Evolutionary conservation across 2,329 filamentous ascomycete species (phyloP), one percentile per base, ranked within the genome.

Genomic region (Epichloe aotearoae): DNA sequence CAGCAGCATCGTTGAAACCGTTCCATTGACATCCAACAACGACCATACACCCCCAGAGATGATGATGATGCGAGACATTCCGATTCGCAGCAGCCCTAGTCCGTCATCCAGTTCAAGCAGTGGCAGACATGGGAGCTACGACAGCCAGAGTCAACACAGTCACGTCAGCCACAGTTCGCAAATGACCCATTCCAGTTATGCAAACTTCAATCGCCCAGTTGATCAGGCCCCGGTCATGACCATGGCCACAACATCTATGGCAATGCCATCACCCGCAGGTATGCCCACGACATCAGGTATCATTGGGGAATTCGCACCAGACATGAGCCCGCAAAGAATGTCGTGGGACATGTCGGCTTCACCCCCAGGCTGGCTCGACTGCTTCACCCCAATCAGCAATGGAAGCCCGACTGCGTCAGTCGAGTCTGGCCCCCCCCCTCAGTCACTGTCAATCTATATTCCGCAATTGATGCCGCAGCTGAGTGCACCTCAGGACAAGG

Each of bases 391-490:
- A 20, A 49, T 54, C 44, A 62, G 61, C 53, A 57, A 54, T 38
- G 57, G 52, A 40, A 59, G 58, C 43, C 54, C 61, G 3, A 50
- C 53, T n/a, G 55, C 58, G 2, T 57, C 57, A 15, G 26, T 56
- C 26, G 57, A 60, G 15, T 56, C 54, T 3, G 46, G 46, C 3
- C 49, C 55, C 46, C 4, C 49, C 55, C 39, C 19, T 4, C 52
- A 46, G 12, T 58, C 60, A 2, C 55, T 65, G 37, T 62, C 59
- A 2, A 46, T 63, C 15, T 64, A 64, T 45, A 53, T 63, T 2
- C 62, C 61, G 12, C 61, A 60, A 30, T 34, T 64, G 17, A 52
- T 64, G 11, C 64, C 64, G 12, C 61, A 65, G 48, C 50, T 66
- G 17, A 53, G 50, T 10, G 57, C 58, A 6, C 54, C 61, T 2